Percentiles rank a stretch among this genome's conserved stretches.
phyloP scores from a whole-genome alignment of 768 basidiomycete genomes.

The Fistulinella prunicolor region DNA sequence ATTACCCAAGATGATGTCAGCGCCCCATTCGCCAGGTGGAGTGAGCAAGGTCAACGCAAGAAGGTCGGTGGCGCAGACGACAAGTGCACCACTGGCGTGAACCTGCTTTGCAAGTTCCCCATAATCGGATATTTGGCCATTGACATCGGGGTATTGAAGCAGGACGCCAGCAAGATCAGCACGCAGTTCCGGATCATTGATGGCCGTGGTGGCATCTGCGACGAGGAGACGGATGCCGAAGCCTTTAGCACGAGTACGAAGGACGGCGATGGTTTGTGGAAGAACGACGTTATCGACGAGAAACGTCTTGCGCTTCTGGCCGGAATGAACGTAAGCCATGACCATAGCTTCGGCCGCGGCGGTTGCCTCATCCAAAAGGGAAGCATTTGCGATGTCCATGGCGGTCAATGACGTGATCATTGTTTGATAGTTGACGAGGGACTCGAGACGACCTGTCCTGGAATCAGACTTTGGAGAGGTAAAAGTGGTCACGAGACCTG shows the following conservation, averaged over 20 bases:
- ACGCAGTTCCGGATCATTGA: slow-evolving; percentile 52
- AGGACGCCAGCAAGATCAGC: slow-evolving; percentile 80
- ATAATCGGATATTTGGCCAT: slow-evolving; percentile 81
- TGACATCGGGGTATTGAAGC: slow-evolving; percentile 91
- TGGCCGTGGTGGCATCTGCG: slow-evolving; percentile 50
- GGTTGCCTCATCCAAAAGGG: slow-evolving; percentile 91
- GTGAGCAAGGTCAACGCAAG: slow-evolving; percentile 90
- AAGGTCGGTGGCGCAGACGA: slow-evolving; percentile 88
- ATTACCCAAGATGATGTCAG: slow-evolving; percentile 93
- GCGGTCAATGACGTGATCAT: slow-evolving; percentile 93
- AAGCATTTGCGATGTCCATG: slow-evolving; percentile 96
- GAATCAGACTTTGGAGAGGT: slow-evolving; percentile 11
- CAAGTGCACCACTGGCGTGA: slow-evolving; percentile 75
- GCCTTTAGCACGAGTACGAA: slow-evolving; percentile 87
- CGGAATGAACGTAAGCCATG: slow-evolving; percentile 73
- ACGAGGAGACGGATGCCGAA: slow-evolving; percentile 85
- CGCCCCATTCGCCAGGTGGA: slow-evolving; percentile 98
- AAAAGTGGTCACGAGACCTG: slow-evolving; percentile 14
- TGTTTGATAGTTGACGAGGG: slow-evolving; percentile 94
- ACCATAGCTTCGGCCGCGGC: slow-evolving; percentile 97
- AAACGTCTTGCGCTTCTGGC: slow-evolving; percentile 77
- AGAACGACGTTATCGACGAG: slow-evolving; percentile 80
- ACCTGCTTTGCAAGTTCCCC: slow-evolving; percentile 57
- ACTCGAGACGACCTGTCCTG: slow-evolving; percentile 83
- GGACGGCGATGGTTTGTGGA: slow-evolving; percentile 88